Evolutionary conservation across 768 basidiomycete genomes (phyloP).

Genomic region (Boletus rufocinnamomeus): DNA sequence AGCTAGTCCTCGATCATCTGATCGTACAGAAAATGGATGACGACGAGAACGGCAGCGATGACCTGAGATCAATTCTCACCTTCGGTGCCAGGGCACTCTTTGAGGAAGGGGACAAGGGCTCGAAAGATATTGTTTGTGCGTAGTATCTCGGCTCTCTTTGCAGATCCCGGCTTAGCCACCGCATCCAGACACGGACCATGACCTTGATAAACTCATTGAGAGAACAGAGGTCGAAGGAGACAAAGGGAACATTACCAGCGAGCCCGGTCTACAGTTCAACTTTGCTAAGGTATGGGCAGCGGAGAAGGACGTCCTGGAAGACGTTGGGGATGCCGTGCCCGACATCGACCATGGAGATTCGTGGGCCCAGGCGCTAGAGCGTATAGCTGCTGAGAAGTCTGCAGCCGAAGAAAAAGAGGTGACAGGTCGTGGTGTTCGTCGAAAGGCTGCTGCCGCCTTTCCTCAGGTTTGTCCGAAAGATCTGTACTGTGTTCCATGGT

Average conservation of each 20-base stretch:
- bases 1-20: slow-evolving; percentile 89
- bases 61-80: slow-evolving; percentile 86
- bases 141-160: slow-evolving; percentile 7
- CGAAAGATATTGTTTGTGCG: slow-evolving; percentile 72
- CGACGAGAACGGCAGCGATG: slow-evolving; percentile 68
- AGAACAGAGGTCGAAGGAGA: slow-evolving; percentile 76
- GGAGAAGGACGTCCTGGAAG: slow-evolving; percentile 70
- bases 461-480: slow-evolving; percentile 29
- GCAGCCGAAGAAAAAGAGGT: slow-evolving; percentile 48
- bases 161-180: not conserved
- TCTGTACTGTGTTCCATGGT: not conserved
- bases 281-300: slow-evolving; percentile 94
- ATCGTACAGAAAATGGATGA: slow-evolving; percentile 97
- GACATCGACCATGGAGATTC: slow-evolving; percentile 63
- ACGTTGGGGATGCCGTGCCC: slow-evolving; percentile 54
- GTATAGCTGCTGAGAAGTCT: slow-evolving; percentile 44
- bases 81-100: slow-evolving; percentile 89
- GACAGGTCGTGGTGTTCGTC: slow-evolving; percentile 75
- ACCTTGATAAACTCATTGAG: slow-evolving; percentile 85
- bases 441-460: slow-evolving; percentile 62
- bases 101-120: slow-evolving; percentile 54
- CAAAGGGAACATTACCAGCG: slow-evolving; percentile 50
- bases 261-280: slow-evolving; percentile 64
- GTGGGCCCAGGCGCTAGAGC: slow-evolving; percentile 74
- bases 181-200: slow-evolving; percentile 67